Evolutionary conservation across 202 grass and related monocot genomes (phyloP), one percentile per base, ranked within the genome.

Genomic region (Alloteropsis angusta): DNA sequence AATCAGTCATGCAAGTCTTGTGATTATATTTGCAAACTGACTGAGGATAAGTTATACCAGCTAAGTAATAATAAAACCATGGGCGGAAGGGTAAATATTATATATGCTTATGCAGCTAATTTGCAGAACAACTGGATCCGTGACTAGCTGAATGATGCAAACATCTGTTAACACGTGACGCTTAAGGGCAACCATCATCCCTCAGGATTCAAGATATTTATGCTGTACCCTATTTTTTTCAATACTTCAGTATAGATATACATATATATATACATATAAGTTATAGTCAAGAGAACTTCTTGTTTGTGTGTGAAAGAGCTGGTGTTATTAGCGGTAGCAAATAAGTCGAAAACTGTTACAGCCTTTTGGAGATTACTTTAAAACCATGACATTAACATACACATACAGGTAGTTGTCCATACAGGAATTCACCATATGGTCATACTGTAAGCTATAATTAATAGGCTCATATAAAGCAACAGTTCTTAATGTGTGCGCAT

Each of bases 331-430:
- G 61, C 13, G 2, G 35, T 52, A 68, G 19, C n/a, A 68, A 49
- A 50, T 9, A 53, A 64, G 19, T 22, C 48, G 18, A 46, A 23
- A 67, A 30, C 28, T 30, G 6, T 4, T 69, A 35, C 64, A 77
- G 32, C 35, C 81, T 84, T 60, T 57, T 70, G 58, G 19, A 15
- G 6, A 50, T 76, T 67, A 48, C 22, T 60, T 54, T 84, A 18
- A 49, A 62, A 71, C 37, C 47, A 78, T 45, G 45, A 63, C 13
- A 66, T 43, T 25, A 67, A 12, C 9, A 14, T 44, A 44, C 1
- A 44, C 36, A 44, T 71, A 21, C 8, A 63, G 0, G 8, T 54
- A 54, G 44, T 53, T 78, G 17, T 11, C 19, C 5, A 0, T 34
- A 45, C 58, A 77, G 15, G 78, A 85, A 23, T 18, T 7, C 61